phyloP scores from a whole-genome alignment of 208 protist species.

The Crithidia expoeki region DNA sequence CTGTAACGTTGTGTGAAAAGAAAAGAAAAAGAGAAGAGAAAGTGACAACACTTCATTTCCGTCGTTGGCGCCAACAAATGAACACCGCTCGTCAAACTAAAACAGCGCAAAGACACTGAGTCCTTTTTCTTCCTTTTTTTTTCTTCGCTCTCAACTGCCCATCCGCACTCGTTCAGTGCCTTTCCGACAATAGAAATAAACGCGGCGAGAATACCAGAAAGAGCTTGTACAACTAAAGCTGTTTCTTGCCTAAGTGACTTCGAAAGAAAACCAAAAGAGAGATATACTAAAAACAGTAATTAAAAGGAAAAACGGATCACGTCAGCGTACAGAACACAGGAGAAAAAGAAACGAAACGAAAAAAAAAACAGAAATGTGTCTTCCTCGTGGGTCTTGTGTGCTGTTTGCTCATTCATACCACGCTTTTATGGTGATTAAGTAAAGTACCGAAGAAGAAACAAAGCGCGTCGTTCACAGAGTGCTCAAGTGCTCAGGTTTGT shows the following conservation, averaged over 20 bases:
- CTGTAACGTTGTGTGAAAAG: background rate
- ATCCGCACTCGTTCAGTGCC: too few species aligned
- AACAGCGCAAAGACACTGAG: background rate
- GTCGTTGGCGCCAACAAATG: too few species aligned
- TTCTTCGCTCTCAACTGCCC: too few species aligned
- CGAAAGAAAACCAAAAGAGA: too few species aligned
- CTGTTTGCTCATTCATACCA: background rate
- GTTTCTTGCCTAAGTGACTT: background rate
- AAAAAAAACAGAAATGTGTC: background rate
- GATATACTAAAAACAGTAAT: background rate
- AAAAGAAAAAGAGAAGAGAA: background rate
- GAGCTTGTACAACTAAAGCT: background rate
- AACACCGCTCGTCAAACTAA: too few species aligned
- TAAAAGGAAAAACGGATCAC: constrained; percentile 10
- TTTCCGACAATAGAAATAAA: too few species aligned
- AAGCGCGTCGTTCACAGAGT: background rate
- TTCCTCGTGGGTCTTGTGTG: background rate
- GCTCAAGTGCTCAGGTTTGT: too few species aligned
- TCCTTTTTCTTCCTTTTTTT: background rate
- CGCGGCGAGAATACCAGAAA: too few species aligned
- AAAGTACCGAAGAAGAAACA: background rate
- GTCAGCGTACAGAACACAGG: background rate
- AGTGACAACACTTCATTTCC: too few species aligned
- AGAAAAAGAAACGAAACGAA: constrained; percentile 3
- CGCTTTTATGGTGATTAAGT: constrained; percentile 1